Base-by-base conservation (phyloP, 176 grass and related monocot genomes). In the Ampelocalamus luodianensis region DNA sequence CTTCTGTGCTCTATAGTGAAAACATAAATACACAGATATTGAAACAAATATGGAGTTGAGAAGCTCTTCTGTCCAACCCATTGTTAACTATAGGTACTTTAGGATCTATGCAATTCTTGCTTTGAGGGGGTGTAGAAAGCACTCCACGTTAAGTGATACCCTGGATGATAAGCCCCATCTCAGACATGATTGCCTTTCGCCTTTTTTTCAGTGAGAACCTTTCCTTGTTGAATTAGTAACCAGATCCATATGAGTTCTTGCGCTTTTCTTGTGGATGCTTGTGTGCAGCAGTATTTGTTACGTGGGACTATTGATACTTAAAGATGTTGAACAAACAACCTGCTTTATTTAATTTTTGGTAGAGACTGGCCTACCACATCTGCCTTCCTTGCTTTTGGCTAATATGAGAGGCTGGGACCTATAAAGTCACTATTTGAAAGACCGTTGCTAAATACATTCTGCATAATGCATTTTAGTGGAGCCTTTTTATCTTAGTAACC, bases 301-400 rank as follows among this genome's bases (percentile, higher is more conserved):
- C 78, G 55, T 78, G 75, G 51, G 62, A 51, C 69, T 63, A 10
- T 62, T 83, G 36, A 68, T 60, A 3, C 42, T 74, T 79, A 86
- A 87, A 68, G 60, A 74, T 53, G 48, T 60, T 42, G 9, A 74
- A 73, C 84, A 73, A 78, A 65, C 45, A 60, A 67, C 50, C 80
- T 69, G 53, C 17, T 80, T 87, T 80, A 80, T 90, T 65, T 40
- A 65, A 12, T 73, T 82, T 63, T 55, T 27, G 58, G 20, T 65
- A 82, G 83, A 86, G 77, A 78, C 72, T 49, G 58, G 66, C 66
- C 72, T 91, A 85, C 76, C 76, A 71, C 72, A 72, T 72, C 65
- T 76, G 75, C 79, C 79, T 36, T 68, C 16, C 50, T 56, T 74
- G 58, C 79, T 61, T 61, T 68, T 15, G 76, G 67, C 15, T 72